These are phyloP conservation scores for Hypoxylon sp. DNA, from an alignment of 2,329 filamentous ascomycete species.

Conservation along the genomic window DNA sequence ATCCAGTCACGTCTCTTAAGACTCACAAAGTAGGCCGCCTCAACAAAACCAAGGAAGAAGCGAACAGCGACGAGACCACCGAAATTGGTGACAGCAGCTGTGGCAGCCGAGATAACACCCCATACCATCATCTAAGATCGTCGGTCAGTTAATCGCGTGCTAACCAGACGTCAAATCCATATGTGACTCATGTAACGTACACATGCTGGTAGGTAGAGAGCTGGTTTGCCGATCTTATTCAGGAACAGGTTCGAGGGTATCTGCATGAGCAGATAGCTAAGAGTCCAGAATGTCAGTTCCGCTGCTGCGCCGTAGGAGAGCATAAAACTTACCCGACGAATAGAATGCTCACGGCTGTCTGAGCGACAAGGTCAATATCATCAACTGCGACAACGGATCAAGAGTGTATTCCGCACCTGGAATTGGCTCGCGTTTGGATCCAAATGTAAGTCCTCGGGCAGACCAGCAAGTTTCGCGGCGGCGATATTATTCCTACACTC, in stretches of 20 bases:
- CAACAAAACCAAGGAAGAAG: conserved; percentile 60
- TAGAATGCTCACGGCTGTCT: conserved; percentile 64
- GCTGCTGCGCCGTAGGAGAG: background rate
- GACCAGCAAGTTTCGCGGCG: conserved; percentile 64
- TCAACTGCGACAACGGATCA: background rate
- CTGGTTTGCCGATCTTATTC: conserved; percentile 64
- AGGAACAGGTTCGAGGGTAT: conserved; percentile 65
- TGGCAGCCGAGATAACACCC: conserved; percentile 61
- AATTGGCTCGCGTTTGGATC: conserved; percentile 52
- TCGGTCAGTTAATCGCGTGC: conserved; percentile 31
- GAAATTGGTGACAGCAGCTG: conserved; percentile 54
- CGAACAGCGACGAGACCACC: conserved; percentile 57
- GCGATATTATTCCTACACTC: conserved; percentile 67
- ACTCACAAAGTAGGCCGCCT: conserved; percentile 61
- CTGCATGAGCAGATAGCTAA: conserved; percentile 63
- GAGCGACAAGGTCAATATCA: conserved; percentile 25
- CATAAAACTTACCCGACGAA: conserved; percentile 60
- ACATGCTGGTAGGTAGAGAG: conserved; percentile 60
- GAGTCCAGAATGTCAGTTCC: conserved; percentile 11
- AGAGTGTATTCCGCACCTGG: conserved; percentile 48
- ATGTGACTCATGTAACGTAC: conserved; percentile 51
- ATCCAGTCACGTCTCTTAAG: background rate
- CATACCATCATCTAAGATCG: conserved; percentile 60
- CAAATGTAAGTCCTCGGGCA: conserved; percentile 55
- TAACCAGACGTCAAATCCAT: background rate